Conservation (phyloP, 176 grass and related monocot genomes). For the Aegilops sharonensis region DNA sequence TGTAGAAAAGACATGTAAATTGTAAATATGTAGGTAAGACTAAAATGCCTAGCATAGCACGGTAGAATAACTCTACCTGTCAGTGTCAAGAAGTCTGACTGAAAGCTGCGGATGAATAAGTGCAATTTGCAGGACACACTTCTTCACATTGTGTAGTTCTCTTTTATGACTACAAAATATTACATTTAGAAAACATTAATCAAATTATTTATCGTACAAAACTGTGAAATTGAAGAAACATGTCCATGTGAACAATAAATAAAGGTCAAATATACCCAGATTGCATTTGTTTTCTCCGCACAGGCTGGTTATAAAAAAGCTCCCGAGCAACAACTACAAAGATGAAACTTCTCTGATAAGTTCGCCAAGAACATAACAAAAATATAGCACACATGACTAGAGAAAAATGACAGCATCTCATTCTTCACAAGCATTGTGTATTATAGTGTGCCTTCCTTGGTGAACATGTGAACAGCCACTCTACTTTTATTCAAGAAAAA, state of each 20-base stretch:
- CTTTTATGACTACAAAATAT: constrained; percentile 66
- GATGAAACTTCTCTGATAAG: not conserved
- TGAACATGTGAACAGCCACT: not conserved
- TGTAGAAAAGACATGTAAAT: constrained; percentile 21
- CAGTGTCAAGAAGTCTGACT: constrained; percentile 75
- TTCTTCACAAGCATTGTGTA: constrained; percentile 2
- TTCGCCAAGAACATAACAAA: not conserved
- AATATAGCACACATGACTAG: constrained; percentile 4
- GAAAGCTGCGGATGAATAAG: constrained; percentile 83
- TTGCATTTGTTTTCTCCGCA: constrained; percentile 88
- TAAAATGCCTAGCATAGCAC: not conserved
- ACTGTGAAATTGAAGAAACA: constrained; percentile 29
- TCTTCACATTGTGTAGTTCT: constrained; percentile 82
- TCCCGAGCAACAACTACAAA: constrained; percentile 85
- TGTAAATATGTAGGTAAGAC: constrained; percentile 8
- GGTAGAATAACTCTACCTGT: constrained; percentile 67
- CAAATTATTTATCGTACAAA: constrained; percentile 14
- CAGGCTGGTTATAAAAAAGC: constrained; percentile 94
- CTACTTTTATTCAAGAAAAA: constrained; percentile 25
- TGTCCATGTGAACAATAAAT: constrained; percentile 4
- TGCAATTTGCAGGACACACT: constrained; percentile 65
- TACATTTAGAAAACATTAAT: constrained; percentile 27
- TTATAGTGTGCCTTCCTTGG: not conserved
- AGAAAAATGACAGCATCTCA: constrained; percentile 10
- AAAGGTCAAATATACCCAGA: constrained; percentile 50